Percentiles rank a stretch among this genome's conserved stretches.
Evolutionary conservation across 139 green algal species (phyloP).

Genomic region (Asterochloris sp.): DNA sequence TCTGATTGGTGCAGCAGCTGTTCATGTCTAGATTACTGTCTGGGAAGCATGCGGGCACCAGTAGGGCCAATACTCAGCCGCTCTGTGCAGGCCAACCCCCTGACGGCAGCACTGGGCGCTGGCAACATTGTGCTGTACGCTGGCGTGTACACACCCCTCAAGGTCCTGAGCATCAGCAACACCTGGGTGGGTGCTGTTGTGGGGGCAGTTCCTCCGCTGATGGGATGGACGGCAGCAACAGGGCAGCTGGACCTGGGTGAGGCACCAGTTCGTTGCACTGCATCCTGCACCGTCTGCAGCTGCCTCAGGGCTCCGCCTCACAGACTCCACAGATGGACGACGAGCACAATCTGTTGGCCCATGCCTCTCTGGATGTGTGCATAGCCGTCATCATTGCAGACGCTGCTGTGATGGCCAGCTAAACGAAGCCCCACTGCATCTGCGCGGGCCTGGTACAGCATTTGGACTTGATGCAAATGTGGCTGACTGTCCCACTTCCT

Average conservation of each 20-base stretch:
- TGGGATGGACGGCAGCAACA: conserved; percentile 90
- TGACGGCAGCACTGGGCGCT: conserved; percentile 81
- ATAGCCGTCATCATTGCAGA: too few species aligned
- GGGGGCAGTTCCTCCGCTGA: conserved; percentile 95
- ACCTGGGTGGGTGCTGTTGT: conserved; percentile 98
- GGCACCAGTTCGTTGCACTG: too few species aligned
- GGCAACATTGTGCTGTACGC: conserved; percentile 96
- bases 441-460: too few species aligned
- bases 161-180: conserved; percentile 81
- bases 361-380: too few species aligned
- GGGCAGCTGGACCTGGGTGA: conserved; percentile 48
- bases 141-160: conserved; percentile 95
- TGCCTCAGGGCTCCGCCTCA: too few species aligned
- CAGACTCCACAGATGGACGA: too few species aligned
- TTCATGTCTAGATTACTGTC: background rate
- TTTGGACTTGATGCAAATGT: too few species aligned
- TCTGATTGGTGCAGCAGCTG: background rate
- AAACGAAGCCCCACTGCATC: too few species aligned
- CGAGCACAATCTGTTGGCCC: too few species aligned
- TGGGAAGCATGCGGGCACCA: background rate
- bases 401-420: too few species aligned
- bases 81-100: conserved; percentile 70
- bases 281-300: too few species aligned
- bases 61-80: background rate
- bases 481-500: too few species aligned